Evolutionary conservation across 1,284 basidiomycete genomes (phyloP).

Genomic region (Athelia psychrophila): DNA sequence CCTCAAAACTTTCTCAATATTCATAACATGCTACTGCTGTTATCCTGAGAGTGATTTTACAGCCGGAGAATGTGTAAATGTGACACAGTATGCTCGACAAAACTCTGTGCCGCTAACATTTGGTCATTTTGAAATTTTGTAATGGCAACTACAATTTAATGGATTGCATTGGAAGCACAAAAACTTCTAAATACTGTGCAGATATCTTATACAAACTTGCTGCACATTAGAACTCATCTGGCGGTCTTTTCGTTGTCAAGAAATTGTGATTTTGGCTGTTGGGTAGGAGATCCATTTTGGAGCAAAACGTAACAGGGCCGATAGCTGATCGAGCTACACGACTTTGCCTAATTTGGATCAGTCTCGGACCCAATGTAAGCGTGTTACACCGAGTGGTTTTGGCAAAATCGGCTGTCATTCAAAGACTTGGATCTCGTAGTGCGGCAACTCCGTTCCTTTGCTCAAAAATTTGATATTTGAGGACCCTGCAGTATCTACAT

Average conservation of each 20-base stretch:
- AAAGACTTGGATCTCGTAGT: conserved; percentile 21
- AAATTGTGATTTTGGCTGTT: conserved; percentile 23
- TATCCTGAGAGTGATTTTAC: conserved; percentile 22
- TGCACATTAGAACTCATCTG: background rate
- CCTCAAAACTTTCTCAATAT: conserved; percentile 19
- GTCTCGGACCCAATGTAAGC: conserved; percentile 22
- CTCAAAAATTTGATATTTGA: too few species aligned
- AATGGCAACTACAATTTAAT: conserved; percentile 3
- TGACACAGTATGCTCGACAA: background rate
- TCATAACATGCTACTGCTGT: conserved; percentile 22
- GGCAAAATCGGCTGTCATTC: conserved; percentile 15
- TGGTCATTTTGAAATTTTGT: background rate
- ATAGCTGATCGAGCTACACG: conserved; percentile 34
- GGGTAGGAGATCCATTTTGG: conserved; percentile 40
- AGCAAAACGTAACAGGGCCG: conserved; percentile 35
- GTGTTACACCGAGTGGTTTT: background rate
- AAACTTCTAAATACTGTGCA: conserved; percentile 32
- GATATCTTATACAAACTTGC: conserved; percentile 33
- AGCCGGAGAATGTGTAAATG: too few species aligned
- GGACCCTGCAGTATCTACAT: conserved; percentile 9
- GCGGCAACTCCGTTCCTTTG: conserved; percentile 13
- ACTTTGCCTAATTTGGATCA: conserved; percentile 32
- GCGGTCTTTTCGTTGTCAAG: too few species aligned
- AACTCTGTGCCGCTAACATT: background rate
- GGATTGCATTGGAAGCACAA: conserved; percentile 32